Conservation (phyloP, 1,284 basidiomycete species). For the Fistulina hepatica region DNA sequence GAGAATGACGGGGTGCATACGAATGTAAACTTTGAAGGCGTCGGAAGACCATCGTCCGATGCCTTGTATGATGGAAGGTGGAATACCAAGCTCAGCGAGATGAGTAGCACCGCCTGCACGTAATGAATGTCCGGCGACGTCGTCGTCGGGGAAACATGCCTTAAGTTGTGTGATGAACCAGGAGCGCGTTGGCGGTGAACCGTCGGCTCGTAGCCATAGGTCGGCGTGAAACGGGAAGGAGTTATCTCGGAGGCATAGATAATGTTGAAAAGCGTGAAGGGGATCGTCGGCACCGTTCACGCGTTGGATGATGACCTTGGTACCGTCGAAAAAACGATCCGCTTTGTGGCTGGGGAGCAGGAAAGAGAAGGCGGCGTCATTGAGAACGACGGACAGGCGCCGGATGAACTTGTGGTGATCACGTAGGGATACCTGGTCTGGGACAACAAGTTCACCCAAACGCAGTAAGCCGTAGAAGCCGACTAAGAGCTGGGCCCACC, state of each 20-base stretch:
- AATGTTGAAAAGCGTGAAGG: slow-evolving; percentile 10
- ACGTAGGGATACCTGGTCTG: slow-evolving; percentile 12
- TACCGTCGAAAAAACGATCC: slow-evolving; percentile 22
- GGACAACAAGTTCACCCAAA: slow-evolving; percentile 22
- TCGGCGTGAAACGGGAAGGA: slow-evolving; percentile 14
- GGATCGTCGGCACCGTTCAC: slow-evolving; percentile 9
- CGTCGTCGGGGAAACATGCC: slow-evolving; percentile 5
- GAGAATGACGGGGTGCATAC: slow-evolving; percentile 16
- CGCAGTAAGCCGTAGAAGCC: slow-evolving; percentile 23
- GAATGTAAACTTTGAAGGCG: slow-evolving; percentile 18
- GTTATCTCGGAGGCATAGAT: slow-evolving; percentile 17
- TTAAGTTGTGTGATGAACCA: slow-evolving; percentile 15
- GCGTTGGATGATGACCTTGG: slow-evolving; percentile 13
- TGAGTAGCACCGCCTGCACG: slow-evolving; percentile 16
- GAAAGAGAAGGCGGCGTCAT: slow-evolving; percentile 11
- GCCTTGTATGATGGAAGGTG: slow-evolving; percentile 15
- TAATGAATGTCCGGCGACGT: slow-evolving; percentile 16
- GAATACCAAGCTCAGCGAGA: slow-evolving; percentile 13
- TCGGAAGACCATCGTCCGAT: slow-evolving; percentile 17
- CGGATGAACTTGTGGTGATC: slow-evolving; percentile 16
- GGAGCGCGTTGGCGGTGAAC: slow-evolving; percentile 13
- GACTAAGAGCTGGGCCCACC: slow-evolving; percentile 15
- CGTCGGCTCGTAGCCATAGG: slow-evolving; percentile 17
- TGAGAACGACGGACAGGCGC: slow-evolving; percentile 10
- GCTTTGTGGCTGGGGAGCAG: slow-evolving; percentile 24